Percentiles rank a stretch among this genome's conserved stretches.
These are phyloP conservation scores for Phytophthora idaei DNA, from an alignment of 352 stramenopile genomes.

Conservation along the genomic window DNA sequence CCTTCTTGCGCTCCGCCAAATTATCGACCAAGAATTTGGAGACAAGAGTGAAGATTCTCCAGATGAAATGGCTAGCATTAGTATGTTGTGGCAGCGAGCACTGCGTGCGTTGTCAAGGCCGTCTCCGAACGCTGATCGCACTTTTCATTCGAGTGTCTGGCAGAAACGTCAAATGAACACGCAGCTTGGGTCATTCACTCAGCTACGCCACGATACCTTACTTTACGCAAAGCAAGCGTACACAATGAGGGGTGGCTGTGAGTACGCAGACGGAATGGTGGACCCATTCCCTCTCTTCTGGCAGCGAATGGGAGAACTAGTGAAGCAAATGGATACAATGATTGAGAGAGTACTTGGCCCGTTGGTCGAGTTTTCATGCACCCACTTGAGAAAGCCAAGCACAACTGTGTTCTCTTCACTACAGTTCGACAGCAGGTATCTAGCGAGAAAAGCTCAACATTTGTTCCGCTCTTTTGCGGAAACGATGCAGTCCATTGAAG, in stretches of 20 bases:
- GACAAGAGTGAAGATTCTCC: not conserved
- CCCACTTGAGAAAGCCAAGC: not conserved
- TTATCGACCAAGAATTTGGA: slow-evolving; percentile 24
- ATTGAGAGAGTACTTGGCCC: slow-evolving; percentile 1
- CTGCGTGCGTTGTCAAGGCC: slow-evolving; percentile 26
- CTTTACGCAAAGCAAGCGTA: slow-evolving; percentile 37
- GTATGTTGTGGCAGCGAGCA: slow-evolving; percentile 29
- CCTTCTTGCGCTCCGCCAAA: slow-evolving; percentile 23
- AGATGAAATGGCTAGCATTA: slow-evolving; percentile 17
- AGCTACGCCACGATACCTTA: slow-evolving; percentile 35
- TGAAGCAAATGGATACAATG: not conserved
- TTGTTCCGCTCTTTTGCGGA: slow-evolving; percentile 11
- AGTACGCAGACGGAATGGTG: slow-evolving; percentile 36
- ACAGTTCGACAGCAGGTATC: not conserved
- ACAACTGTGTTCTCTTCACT: not conserved
- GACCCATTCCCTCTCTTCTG: slow-evolving; percentile 35
- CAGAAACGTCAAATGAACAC: slow-evolving; percentile 30
- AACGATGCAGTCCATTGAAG: slow-evolving; percentile 20
- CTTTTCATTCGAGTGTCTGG: slow-evolving; percentile 28
- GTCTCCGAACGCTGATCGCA: slow-evolving; percentile 11
- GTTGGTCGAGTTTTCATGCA: slow-evolving; percentile 4
- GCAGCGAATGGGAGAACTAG: slow-evolving; percentile 8
- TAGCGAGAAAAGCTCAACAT: not conserved
- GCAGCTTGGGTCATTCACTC: slow-evolving; percentile 33
- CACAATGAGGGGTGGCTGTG: slow-evolving; percentile 9